Percentiles rank a stretch among this genome's conserved stretches.
Evolutionary conservation across 2,329 filamentous ascomycete species (phyloP).

Genomic region (Raffaelea deltoideospora): DNA sequence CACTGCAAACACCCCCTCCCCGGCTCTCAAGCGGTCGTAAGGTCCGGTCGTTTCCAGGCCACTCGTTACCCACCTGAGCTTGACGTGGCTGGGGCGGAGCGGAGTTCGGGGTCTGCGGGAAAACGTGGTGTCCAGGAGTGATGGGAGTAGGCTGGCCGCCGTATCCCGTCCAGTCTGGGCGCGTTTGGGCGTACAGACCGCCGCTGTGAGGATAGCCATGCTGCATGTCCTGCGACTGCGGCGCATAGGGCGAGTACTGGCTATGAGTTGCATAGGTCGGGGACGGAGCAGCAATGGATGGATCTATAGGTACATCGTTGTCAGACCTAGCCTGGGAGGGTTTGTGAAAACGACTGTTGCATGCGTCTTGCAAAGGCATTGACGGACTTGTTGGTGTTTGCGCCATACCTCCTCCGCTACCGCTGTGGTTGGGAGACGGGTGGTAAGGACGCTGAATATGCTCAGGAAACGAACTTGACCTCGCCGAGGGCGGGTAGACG

Average conservation of each 20-base stretch:
- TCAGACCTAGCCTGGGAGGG: constrained; percentile 75
- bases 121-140: constrained; percentile 37
- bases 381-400: constrained; percentile 97
- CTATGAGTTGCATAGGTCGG: constrained; percentile 59
- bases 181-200: constrained; percentile 51
- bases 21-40: too few relatives aligned
- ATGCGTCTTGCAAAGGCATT: constrained; percentile 78
- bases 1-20: too few relatives aligned
- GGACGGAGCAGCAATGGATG: constrained; percentile 85
- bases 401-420: constrained; percentile 79
- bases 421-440: constrained; percentile 57
- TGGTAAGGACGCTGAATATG: constrained; percentile 78
- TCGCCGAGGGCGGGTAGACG: constrained; percentile 58
- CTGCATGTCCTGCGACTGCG: constrained; percentile 72
- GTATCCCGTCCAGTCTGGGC: constrained; percentile 63
- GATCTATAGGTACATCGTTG: constrained; percentile 97
- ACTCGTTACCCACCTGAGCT: constrained; percentile 38
- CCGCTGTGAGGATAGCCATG: constrained; percentile 54
- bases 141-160: constrained; percentile 36
- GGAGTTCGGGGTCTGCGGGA: constrained; percentile 39
- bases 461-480: constrained; percentile 74
- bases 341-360: constrained; percentile 50
- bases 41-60: too few relatives aligned
- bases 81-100: constrained; percentile 38
- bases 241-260: constrained; percentile 76